A percentile compares a stretch with the other conserved stretches of the same genome.
Conservation (phyloP, 2,329 filamentous ascomycete species). For the Cladosporium sp. region DNA sequence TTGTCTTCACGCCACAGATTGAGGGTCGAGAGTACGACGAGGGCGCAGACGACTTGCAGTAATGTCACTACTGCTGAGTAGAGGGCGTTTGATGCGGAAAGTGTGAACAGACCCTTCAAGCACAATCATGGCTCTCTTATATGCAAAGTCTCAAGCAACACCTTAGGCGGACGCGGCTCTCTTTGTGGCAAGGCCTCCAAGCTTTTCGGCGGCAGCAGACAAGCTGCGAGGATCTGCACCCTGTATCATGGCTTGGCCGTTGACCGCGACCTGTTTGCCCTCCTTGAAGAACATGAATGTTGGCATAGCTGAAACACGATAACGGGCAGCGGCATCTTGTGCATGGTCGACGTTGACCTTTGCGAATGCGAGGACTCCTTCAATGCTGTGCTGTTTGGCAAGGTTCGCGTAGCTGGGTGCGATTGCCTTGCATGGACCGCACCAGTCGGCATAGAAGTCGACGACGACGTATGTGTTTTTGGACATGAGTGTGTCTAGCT, state of each 20-base stretch:
- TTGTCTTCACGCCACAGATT: too few species aligned
- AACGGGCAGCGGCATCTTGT: conserved; percentile 70
- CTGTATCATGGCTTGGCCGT: conserved; percentile 56
- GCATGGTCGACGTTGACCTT: conserved; percentile 90
- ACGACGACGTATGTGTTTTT: conserved; percentile 52
- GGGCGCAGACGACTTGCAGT: conserved; percentile 7
- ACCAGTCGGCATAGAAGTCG: conserved; percentile 89
- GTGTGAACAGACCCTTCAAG: conserved; percentile 9
- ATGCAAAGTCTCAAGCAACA: conserved; percentile 10
- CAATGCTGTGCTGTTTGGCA: conserved; percentile 13
- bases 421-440: conserved; percentile 91
- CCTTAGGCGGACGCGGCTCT: conserved; percentile 29
- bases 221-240: conserved; percentile 71
- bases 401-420: conserved; percentile 69
- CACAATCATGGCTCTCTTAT: not conserved
- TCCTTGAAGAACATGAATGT: conserved; percentile 84
- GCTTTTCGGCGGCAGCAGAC: conserved; percentile 47
- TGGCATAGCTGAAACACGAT: conserved; percentile 86
- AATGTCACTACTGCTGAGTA: conserved; percentile 9
- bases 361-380: conserved; percentile 60
- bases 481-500: conserved; percentile 9
- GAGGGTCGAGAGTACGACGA: conserved; percentile 18
- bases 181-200: conserved; percentile 60
- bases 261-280: conserved; percentile 62
- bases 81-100: conserved; percentile 5